These are phyloP conservation scores for Ceratobasidium sp. DNA, from an alignment of 1,284 basidiomycete genomes.

Conservation along the genomic window DNA sequence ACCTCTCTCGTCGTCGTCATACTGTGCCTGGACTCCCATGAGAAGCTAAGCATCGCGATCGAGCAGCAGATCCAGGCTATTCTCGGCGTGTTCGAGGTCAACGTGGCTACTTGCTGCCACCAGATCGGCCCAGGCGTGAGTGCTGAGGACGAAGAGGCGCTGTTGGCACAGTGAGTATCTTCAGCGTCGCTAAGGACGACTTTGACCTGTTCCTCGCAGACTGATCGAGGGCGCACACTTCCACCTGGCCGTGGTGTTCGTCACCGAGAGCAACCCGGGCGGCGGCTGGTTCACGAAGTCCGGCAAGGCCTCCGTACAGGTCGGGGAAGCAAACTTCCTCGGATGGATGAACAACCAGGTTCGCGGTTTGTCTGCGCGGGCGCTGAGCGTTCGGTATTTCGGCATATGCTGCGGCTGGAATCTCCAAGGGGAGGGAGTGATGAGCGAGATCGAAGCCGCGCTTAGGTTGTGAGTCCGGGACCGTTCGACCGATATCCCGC, in stretches of 20 bases:
- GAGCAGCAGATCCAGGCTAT: not conserved
- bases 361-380: not conserved
- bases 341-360: not conserved
- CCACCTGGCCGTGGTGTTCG: constrained; percentile 19
- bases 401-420: constrained; percentile 9
- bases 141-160: not conserved
- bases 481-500: too few species aligned
- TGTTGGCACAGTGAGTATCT: not conserved
- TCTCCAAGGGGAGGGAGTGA: not conserved
- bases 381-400: not conserved
- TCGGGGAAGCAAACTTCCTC: not conserved
- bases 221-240: not conserved
- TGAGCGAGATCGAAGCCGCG: not conserved
- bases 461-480: too few species aligned
- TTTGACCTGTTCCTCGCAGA: not conserved
- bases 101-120: not conserved
- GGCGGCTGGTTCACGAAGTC: constrained; percentile 4
- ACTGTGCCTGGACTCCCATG: not conserved
- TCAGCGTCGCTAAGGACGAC: too few species aligned
- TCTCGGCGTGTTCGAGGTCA: constrained; percentile 4
- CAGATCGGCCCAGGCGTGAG: not conserved
- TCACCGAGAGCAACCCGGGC: constrained; percentile 10
- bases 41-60: not conserved
- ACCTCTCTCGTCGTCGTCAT: not conserved
- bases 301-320: not conserved